phyloP scores from a whole-genome alignment of 352 stramenopile genomes.

The Phytopythium ostracodes region DNA sequence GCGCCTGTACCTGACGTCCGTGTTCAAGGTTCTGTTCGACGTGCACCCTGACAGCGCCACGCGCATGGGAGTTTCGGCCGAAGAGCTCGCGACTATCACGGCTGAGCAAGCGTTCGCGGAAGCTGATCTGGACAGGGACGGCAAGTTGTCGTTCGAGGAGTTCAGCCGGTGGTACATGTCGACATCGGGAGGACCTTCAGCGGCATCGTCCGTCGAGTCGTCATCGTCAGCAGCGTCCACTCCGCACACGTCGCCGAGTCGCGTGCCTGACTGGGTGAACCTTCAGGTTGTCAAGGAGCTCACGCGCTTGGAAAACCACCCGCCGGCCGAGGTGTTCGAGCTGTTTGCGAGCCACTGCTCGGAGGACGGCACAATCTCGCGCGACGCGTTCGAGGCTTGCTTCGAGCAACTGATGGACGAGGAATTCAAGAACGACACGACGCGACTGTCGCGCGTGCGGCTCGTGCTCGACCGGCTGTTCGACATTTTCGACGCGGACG shows the following conservation, averaged over 20 bases:
- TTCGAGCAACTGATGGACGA: constrained; percentile 84
- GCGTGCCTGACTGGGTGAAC: constrained; percentile 61
- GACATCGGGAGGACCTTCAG: constrained; percentile 13
- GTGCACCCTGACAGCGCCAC: constrained; percentile 59
- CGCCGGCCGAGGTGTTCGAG: constrained; percentile 82
- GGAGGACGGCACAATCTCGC: constrained; percentile 74
- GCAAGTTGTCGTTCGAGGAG: constrained; percentile 78
- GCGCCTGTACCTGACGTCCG: constrained; percentile 74
- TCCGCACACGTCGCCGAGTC: constrained; percentile 7
- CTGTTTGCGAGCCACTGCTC: constrained; percentile 80
- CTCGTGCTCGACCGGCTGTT: constrained; percentile 80
- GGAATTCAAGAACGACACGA: constrained; percentile 69
- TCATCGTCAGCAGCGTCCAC: constrained; percentile 2
- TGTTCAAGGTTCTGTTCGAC: constrained; percentile 88
- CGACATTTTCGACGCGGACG: constrained; percentile 75
- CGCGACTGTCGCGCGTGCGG: constrained; percentile 52
- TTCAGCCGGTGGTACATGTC: constrained; percentile 74
- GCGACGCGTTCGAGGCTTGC: constrained; percentile 78
- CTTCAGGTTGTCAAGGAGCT: constrained; percentile 81
- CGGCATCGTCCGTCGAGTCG: constrained; percentile 24
- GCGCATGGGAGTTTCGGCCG: constrained; percentile 58
- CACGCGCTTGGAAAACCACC: constrained; percentile 79
- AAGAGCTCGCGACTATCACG: constrained; percentile 73
- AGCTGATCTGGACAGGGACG: constrained; percentile 73
- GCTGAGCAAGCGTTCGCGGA: constrained; percentile 77